phyloP scores from a whole-genome alignment of 1,139 yeast genomes.

The Scheffersomyces lignicola region DNA sequence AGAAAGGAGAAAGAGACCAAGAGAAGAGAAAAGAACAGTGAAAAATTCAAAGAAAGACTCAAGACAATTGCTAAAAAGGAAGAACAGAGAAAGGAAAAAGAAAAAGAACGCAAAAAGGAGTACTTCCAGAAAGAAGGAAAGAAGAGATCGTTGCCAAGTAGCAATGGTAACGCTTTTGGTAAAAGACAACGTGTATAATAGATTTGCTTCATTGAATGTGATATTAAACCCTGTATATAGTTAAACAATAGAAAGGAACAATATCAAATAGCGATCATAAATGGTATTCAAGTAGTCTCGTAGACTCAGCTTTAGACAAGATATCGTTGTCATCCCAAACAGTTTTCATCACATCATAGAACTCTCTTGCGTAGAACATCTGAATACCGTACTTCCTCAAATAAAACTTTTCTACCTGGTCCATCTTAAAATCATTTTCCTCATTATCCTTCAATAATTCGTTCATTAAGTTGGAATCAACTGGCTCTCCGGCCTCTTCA shows the following conservation, averaged over 20 bases:
- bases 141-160: constrained; percentile 55
- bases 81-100: constrained; percentile 70
- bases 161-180: constrained; percentile 41
- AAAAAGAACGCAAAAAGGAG: constrained; percentile 83
- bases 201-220: constrained; percentile 1
- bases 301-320: constrained; percentile 26
- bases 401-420: constrained; percentile 49
- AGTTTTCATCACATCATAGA: constrained; percentile 69
- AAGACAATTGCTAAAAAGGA: constrained; percentile 75
- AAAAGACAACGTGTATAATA: constrained; percentile 20
- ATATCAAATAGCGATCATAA: constrained; percentile 17
- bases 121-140: constrained; percentile 74
- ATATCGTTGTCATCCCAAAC: constrained; percentile 63
- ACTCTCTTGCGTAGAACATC: constrained; percentile 68
- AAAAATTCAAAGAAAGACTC: constrained; percentile 71
- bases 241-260: background rate
- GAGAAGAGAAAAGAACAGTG: constrained; percentile 72
- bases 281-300: constrained; percentile 40
- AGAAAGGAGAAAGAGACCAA: constrained; percentile 84
- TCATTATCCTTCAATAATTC: constrained; percentile 41
- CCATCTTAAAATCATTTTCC: constrained; percentile 25
- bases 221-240: constrained; percentile 2
- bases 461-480: constrained; percentile 25
- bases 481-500: constrained; percentile 25
- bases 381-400: constrained; percentile 54